phyloP scores from a whole-genome alignment of 163 green algal genomes.

The Scenedesmus sp. region DNA sequence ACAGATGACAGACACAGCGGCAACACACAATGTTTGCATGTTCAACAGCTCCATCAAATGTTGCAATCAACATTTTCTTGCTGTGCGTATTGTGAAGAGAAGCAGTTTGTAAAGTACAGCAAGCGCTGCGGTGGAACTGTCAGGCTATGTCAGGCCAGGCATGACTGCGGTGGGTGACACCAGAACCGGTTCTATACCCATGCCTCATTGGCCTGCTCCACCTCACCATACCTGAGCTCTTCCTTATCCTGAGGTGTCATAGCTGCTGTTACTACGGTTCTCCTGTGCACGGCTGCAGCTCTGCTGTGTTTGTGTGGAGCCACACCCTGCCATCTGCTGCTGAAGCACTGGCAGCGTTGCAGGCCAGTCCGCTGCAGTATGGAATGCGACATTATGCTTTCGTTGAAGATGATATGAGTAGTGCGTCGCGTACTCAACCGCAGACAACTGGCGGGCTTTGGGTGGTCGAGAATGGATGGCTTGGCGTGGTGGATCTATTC shows the following conservation, averaged over 20 bases:
- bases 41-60: neutral
- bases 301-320: conserved; percentile 7
- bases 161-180: neutral
- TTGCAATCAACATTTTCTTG: neutral
- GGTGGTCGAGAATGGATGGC: neutral
- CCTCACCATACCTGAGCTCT: neutral
- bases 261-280: neutral
- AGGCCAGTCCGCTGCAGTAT: neutral
- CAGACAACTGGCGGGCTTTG: neutral
- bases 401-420: neutral
- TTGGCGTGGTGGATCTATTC: neutral
- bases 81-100: neutral
- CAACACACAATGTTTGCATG: neutral
- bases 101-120: neutral
- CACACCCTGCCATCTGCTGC: conserved; percentile 9
- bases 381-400: neutral
- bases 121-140: neutral
- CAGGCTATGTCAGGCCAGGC: neutral
- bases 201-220: neutral
- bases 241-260: conserved; percentile 19
- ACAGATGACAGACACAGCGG: neutral
- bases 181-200: neutral
- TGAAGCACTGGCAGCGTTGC: conserved; percentile 20
- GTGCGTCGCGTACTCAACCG: neutral
- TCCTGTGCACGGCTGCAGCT: neutral